Conservation (phyloP, 352 stramenopile species). For the Pythium guiyangense region DNA sequence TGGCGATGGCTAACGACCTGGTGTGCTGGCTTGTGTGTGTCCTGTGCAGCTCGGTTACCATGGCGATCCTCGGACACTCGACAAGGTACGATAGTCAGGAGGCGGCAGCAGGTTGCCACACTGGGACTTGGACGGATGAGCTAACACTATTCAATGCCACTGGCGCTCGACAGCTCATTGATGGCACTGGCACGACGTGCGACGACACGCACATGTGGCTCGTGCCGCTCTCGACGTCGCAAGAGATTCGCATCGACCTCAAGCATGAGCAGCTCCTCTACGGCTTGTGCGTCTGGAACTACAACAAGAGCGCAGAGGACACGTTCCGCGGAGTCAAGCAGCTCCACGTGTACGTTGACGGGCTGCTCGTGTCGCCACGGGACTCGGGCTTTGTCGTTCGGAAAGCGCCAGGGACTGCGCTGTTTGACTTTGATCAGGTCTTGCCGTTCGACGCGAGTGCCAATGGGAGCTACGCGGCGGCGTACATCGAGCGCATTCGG, state of each 20-base stretch:
- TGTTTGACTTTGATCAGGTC: conserved; percentile 77
- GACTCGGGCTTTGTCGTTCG: conserved; percentile 63
- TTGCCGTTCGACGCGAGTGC: conserved; percentile 29
- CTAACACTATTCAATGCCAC: neutral
- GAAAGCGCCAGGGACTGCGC: conserved; percentile 63
- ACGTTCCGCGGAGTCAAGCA: conserved; percentile 66
- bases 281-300: conserved; percentile 75
- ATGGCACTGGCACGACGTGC: conserved; percentile 74
- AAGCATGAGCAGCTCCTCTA: conserved; percentile 46
- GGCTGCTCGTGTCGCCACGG: conserved; percentile 38
- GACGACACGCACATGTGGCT: conserved; percentile 92
- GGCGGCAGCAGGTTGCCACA: too few species aligned
- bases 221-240: conserved; percentile 44
- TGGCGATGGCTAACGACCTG: neutral
- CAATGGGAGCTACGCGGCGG: conserved; percentile 3
- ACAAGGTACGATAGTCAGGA: conserved; percentile 51
- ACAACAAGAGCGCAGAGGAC: conserved; percentile 79
- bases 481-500: conserved; percentile 32
- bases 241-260: conserved; percentile 59
- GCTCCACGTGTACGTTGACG: conserved; percentile 45
- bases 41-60: conserved; percentile 53
- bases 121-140: too few species aligned
- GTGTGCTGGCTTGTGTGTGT: too few species aligned
- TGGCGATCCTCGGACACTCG: conserved; percentile 78
- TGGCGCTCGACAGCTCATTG: conserved; percentile 44